These are phyloP conservation scores for Entophlyctis luteolus DNA, from an alignment of 192 early-diverging fungal genomes.

Conservation along the genomic window DNA sequence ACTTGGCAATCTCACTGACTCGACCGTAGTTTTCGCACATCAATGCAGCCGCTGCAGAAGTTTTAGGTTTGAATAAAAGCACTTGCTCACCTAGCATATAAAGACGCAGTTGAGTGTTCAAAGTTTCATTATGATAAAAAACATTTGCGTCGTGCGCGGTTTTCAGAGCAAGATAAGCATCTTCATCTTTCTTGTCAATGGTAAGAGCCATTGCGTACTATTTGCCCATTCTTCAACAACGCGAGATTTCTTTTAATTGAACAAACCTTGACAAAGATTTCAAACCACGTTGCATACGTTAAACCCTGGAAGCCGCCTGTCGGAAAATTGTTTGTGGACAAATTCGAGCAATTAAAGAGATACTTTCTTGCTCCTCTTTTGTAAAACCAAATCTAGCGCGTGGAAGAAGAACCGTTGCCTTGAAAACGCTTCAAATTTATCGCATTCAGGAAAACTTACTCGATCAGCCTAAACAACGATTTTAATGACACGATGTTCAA, in stretches of 20 bases:
- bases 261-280: constrained; percentile 59
- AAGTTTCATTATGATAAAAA: constrained; percentile 51
- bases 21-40: constrained; percentile 36
- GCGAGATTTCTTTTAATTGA: no score
- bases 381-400: background rate
- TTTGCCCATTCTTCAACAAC: background rate
- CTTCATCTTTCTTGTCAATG: constrained; percentile 46
- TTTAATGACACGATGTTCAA: background rate
- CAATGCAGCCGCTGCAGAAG: constrained; percentile 27
- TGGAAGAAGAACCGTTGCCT: no score
- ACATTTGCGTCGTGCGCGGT: constrained; percentile 55
- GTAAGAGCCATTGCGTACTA: constrained; percentile 58
- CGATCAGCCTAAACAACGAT: background rate
- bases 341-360: background rate
- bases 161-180: constrained; percentile 57
- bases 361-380: background rate
- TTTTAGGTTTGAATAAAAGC: background rate
- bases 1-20: constrained; percentile 30
- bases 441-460: background rate
- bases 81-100: constrained; percentile 56
- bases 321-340: background rate
- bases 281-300: constrained; percentile 58
- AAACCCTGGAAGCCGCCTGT: constrained; percentile 37
- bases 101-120: constrained; percentile 39
- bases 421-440: background rate